A percentile compares a stretch with the other conserved stretches of the same genome.
Evolutionary conservation across 192 early-diverging fungal species (phyloP).

Genomic region (Coemansia sp.): DNA sequence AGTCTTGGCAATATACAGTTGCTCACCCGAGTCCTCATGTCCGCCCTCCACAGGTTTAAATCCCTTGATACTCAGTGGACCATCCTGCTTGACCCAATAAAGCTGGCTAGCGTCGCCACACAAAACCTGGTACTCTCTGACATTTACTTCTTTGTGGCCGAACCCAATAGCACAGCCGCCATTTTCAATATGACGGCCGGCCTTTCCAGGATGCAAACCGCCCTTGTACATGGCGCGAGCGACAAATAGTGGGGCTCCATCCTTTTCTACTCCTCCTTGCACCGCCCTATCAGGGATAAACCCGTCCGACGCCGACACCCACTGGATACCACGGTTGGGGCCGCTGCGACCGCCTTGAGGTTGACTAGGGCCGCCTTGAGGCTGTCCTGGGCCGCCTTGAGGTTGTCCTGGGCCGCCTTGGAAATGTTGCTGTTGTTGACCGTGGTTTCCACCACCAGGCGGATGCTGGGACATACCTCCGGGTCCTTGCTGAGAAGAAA

Average conservation of each 20-base stretch:
- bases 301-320: conserved; percentile 41
- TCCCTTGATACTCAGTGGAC: conserved; percentile 45
- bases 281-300: conserved; percentile 56
- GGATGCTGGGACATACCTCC: background rate
- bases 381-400: background rate
- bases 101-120: conserved; percentile 62
- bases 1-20: conserved; percentile 55
- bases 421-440: background rate
- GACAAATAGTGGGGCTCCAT: conserved; percentile 61
- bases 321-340: conserved; percentile 29
- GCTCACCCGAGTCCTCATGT: conserved; percentile 53
- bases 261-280: conserved; percentile 60
- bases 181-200: conserved; percentile 47
- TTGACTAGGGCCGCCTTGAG: background rate
- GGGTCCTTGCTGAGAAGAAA: background rate
- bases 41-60: conserved; percentile 45
- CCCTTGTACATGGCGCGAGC: conserved; percentile 58
- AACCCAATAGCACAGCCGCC: conserved; percentile 58
- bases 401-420: background rate
- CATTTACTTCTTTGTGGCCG: conserved; percentile 58
- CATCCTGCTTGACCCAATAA: conserved; percentile 57
- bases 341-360: conserved; percentile 1
- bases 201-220: conserved; percentile 56
- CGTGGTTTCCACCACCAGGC: conserved; percentile 1
- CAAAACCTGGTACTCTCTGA: conserved; percentile 61